Base-by-base conservation (phyloP, 106 monocot species). In the Dendrobium nobile region DNA sequence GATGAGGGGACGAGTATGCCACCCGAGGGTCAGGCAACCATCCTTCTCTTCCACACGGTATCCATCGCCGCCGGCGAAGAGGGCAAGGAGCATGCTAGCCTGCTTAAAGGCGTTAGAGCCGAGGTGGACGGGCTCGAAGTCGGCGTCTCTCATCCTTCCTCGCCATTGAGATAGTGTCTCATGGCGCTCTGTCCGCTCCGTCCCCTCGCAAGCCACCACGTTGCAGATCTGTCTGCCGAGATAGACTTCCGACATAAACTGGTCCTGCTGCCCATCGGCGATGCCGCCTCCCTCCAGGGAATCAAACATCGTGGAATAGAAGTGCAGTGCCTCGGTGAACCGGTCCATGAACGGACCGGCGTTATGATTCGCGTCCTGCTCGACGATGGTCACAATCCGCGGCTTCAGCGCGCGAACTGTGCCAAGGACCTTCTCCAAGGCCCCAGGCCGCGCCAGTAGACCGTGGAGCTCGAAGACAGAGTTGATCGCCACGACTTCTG, bases 241-340 rank as follows among this genome's bases (percentile, higher is more conserved):
- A 84, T 92, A 94, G 17, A 92, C 83, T 84, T 98, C 97, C 42
- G 97, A 80, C 89, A 89, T 88, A 76, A 84, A 54, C 80, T 85
- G 83, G 72, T 85, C 86, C 83, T 86, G 85, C 58, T 75, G 78
- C 58, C 67, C 82, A 27, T 47, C 77, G 33, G 47, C 74, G 13
- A 41, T 55, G n/a, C 72, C 61, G 41, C 84, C 86, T 75, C 87
- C 92, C 67, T 97, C 97, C 72, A 97, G 74, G 10, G 97, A 97
- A 67, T 97, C 97, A 84, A 94, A 98, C 91, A 98, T 89, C 51
- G 94, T 92, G 22, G 94, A 96, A 73, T 98, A 98, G 91, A 92
- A 98, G 82, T 95, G 95, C 43, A 98, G 85, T 1, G 97, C 90
- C 83, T 98, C 97, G 4, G 86, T 98, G 91, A 98, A 98, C 47